A percentile compares a stretch with the other conserved stretches of the same genome.
Conservation (phyloP, 345 rosid species). For the Zanthoxylum bungeanum region DNA sequence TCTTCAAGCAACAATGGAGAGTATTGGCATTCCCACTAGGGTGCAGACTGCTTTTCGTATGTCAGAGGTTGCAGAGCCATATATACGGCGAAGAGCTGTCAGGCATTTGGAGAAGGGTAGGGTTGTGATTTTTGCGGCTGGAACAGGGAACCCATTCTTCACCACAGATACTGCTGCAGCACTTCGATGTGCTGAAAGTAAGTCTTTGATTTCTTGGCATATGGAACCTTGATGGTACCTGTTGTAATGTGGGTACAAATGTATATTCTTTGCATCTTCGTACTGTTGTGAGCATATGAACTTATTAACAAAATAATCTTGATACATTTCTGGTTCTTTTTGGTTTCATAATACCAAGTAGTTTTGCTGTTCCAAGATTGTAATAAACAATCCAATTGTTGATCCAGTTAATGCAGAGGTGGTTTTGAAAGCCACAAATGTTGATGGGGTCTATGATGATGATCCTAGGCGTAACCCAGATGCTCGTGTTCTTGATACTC, state of each 20-base stretch:
- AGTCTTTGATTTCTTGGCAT: slow-evolving; percentile 21
- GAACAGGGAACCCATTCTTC: slow-evolving; percentile 97
- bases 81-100: slow-evolving; percentile 80
- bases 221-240: background rate
- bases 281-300: background rate
- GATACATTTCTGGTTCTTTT: background rate
- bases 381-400: slow-evolving; percentile 12
- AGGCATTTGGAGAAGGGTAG: slow-evolving; percentile 97
- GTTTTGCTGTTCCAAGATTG: background rate
- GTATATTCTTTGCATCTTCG: background rate
- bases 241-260: background rate
- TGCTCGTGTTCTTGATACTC: slow-evolving; percentile 70
- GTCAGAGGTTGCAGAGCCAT: slow-evolving; percentile 98
- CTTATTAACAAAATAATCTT: background rate
- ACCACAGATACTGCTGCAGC: slow-evolving; percentile 97
- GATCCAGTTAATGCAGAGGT: slow-evolving; percentile 86
- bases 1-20: slow-evolving; percentile 98
- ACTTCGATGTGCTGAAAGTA: slow-evolving; percentile 96
- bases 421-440: slow-evolving; percentile 90
- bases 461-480: slow-evolving; percentile 82
- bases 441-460: slow-evolving; percentile 84
- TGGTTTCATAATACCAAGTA: background rate
- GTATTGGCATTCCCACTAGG: slow-evolving; percentile 90
- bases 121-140: slow-evolving; percentile 96
- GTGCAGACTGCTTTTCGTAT: slow-evolving; percentile 95